Conservation (phyloP, 1,139 yeast species). For the Geotrichum candidum region DNA sequence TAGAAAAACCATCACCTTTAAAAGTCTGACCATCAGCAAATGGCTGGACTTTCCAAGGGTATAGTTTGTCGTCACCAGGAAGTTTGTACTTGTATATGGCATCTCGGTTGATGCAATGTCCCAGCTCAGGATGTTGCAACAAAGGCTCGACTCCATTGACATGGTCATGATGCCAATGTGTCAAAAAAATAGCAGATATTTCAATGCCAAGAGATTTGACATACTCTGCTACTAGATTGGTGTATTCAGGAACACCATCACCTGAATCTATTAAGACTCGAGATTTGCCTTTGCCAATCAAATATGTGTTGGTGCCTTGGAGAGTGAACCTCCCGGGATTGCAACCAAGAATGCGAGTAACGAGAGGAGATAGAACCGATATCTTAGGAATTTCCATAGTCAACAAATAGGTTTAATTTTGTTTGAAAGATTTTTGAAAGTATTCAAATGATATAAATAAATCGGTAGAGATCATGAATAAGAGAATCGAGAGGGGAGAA, state of each 20-base stretch:
- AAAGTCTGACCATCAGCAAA: slow-evolving; percentile 30
- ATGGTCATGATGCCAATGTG: slow-evolving; percentile 41
- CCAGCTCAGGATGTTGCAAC: slow-evolving; percentile 13
- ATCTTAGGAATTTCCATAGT: slow-evolving; percentile 25
- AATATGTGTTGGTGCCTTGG: slow-evolving; percentile 41
- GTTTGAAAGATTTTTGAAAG: background rate
- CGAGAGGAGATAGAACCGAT: slow-evolving; percentile 35
- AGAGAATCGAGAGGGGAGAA: background rate
- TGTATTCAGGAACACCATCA: slow-evolving; percentile 34
- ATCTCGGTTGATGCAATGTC: slow-evolving; percentile 5
- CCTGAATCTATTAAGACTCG: slow-evolving; percentile 38
- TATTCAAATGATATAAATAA: background rate
- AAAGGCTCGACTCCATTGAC: slow-evolving; percentile 32
- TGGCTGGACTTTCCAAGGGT: slow-evolving; percentile 17
- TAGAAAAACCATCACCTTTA: slow-evolving; percentile 31
- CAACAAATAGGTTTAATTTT: background rate
- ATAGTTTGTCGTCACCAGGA: slow-evolving; percentile 8
- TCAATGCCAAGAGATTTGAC: slow-evolving; percentile 26
- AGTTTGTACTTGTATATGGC: slow-evolving; percentile 15
- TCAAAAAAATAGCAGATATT: slow-evolving; percentile 31
- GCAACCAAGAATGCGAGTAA: slow-evolving; percentile 37
- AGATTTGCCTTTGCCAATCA: slow-evolving; percentile 34
- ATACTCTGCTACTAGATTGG: slow-evolving; percentile 26
- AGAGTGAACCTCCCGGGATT: slow-evolving; percentile 38
- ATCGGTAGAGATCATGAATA: background rate